Evolutionary conservation across 2,329 filamentous ascomycete genomes (phyloP).

Genomic region (Fusarium sp.): DNA sequence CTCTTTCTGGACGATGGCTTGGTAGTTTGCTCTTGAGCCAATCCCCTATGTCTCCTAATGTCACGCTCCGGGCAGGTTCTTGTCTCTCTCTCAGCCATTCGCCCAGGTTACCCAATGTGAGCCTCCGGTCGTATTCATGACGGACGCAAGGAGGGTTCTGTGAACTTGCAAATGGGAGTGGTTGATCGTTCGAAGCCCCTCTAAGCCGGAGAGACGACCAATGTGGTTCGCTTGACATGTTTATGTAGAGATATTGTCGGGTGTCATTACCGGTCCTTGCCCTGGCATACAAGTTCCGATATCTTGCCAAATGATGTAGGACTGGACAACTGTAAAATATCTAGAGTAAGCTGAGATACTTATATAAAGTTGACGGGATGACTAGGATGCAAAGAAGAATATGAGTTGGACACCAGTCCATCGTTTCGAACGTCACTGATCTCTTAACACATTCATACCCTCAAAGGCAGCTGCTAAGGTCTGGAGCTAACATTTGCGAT

Average conservation of each 20-base stretch:
- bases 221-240: slow-evolving; percentile 19
- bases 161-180: not conserved
- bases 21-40: slow-evolving; percentile 63
- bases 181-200: not conserved
- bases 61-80: slow-evolving; percentile 18
- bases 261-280: not conserved
- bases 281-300: not conserved
- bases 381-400: not conserved
- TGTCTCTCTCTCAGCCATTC: slow-evolving; percentile 56
- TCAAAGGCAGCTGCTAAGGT: not conserved
- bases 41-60: slow-evolving; percentile 48
- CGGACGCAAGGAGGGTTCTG: not conserved
- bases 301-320: not conserved
- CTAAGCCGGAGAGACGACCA: slow-evolving; percentile 21
- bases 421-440: not conserved
- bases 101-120: slow-evolving; percentile 43
- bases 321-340: not conserved
- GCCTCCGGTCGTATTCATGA: slow-evolving; percentile 3
- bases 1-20: slow-evolving; percentile 62
- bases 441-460: no score
- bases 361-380: not conserved
- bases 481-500: not conserved
- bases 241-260: not conserved
- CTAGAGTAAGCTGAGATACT: not conserved
- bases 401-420: not conserved